Evolutionary conservation across 108 stramenopile genomes (phyloP), one percentile per base, ranked within the genome.

Genomic region (Skeletonema potamos): DNA sequence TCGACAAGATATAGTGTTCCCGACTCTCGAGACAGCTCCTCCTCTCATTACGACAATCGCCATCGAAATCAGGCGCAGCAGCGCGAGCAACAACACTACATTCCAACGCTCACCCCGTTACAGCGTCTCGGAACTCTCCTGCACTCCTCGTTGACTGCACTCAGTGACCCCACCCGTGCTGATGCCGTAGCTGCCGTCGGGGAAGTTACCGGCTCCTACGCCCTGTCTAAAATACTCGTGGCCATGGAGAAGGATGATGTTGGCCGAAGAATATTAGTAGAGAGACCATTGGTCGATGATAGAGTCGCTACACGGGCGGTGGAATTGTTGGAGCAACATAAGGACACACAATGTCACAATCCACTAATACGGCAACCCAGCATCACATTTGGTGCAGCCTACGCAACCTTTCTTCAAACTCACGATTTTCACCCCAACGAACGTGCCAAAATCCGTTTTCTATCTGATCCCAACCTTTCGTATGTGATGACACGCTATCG

Each of bases 401-500:
- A 98, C 82, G 88, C 87, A 28, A 63, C 58, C 26, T 98, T 96
- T 72, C 81, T 99, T 68, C 72, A 81, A 43, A 59, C 28, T 1
- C 91, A 99, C 72, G 89, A 81, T 4, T 99, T 94, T 71, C 87
- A 96, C 72, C 91, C 97, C 7, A 93, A 97, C 59, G 89, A 89
- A 75, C 74, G 92, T 51, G 64, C 75, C 66, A 64, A 76, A 6
- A 88, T 98, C 2, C 75, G 81, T 18, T 92, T 85, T 69, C 64
- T 95, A 26, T 70, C 85, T 24, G 87, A 91, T 58, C 85, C 88
- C 28, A 90, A 96, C 34, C 82, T 98, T 20, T 88, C 94, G 13
- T 99, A 97, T 73, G 85, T 98, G 5, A 94, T 98, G 96, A 79
- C 88, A 34, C 87, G 98, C 22, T 97, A 98, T 78, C 88, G 99